phyloP scores from a whole-genome alignment of 306 rosid species.

The cucumber (Cucumis sativus) region Cucumber_9930_V3 NC_026656.2:6316501-6317000 shows the following conservation, averaged over 20 bases:
- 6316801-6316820: background rate
- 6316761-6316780: too few species aligned
- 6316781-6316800: too few species aligned
- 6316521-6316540: background rate
- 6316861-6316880: background rate
- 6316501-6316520: conserved; percentile 6
- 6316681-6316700: too few species aligned
- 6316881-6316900: background rate
- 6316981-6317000: conserved; percentile 51
- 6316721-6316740: too few species aligned
- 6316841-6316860: background rate
- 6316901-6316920: background rate
- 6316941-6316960: conserved; percentile 35
- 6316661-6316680: too few species aligned
- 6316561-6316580: too few species aligned
- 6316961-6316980: conserved; percentile 94
- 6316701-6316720: too few species aligned
- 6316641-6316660: too few species aligned
- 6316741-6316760: too few species aligned
- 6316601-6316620: too few species aligned
- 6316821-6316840: background rate
- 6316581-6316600: too few species aligned
- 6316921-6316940: background rate
- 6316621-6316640: too few species aligned
- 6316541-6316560: background rate